Base-by-base conservation (phyloP, 257 asterid species). In the Lithospermum erythrorhizon region DNA sequence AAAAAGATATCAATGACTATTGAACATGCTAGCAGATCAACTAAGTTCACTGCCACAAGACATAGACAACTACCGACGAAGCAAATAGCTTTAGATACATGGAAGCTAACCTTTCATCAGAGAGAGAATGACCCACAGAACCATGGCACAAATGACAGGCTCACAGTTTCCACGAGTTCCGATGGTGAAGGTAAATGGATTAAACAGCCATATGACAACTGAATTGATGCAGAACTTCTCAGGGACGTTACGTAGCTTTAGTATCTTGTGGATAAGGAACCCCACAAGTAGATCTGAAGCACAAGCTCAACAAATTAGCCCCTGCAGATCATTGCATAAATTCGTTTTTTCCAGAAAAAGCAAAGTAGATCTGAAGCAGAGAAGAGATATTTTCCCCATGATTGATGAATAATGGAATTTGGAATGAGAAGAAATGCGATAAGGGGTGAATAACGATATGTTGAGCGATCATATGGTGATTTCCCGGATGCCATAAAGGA, bases 141-240 rank as follows among this genome's bases (percentile, higher is more conserved):
- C 79, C 76, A 91, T 78, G 79, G 95, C 87, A 70, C 95, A 86
- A 59, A 91, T 74, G 60, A 88, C 64, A 52, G 95, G 97, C 69
- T 91, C 97, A 63, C 97, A 91, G 76, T 91, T 91, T 53, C 98
- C 97, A 25, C 98, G 97, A 19, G 98, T 89, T 70, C 98, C 98
- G 63, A 91, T 86, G 9, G 97, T 88, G 79, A 91, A 86, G 73
- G 98, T 91, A 75, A 91, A 91, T 17, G 97, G 98, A 68, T 88
- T 91, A 75, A 91, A 84, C 73, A 91, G 87, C 97, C 98, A 91
- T 29, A 83, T 79, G 80, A 78, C 80, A n/a, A 83, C 78, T 0
- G 89, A 81, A 65, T 75, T 81, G 57, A 74, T 70, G 75, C 86
- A 75, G 6, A 84, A 62, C 67, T 86, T 82, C 65, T 82, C 87